phyloP scores from a whole-genome alignment of 2,329 filamentous ascomycete genomes.

The Neopestalotiopsis sp. region DNA sequence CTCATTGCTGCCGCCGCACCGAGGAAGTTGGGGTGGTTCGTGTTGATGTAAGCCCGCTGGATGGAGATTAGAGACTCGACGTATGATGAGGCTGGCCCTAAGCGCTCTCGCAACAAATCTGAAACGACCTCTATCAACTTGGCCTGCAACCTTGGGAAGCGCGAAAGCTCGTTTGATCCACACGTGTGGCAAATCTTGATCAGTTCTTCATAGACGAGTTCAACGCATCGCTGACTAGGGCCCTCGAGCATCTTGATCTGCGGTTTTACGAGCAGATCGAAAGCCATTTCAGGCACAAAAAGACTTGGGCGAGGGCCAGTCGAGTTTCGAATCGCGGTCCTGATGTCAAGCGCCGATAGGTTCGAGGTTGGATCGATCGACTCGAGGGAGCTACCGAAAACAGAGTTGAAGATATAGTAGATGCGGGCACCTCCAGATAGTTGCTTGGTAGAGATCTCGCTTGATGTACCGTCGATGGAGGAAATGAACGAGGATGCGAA shows the following conservation, averaged over 20 bases:
- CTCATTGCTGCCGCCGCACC: conserved; percentile 97
- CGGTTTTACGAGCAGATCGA: conserved; percentile 95
- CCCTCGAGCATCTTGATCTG: conserved; percentile 97
- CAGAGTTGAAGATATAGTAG: conserved; percentile 99
- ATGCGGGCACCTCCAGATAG: conserved; percentile 93
- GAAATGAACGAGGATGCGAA: conserved; percentile 98
- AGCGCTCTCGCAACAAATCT: conserved; percentile 87
- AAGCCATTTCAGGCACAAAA: conserved; percentile 96
- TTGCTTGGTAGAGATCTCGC: conserved; percentile 98
- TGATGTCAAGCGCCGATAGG: conserved; percentile 90
- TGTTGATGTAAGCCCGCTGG: conserved; percentile 98
- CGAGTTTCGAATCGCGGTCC: conserved; percentile 97
- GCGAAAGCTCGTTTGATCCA: conserved; percentile 88
- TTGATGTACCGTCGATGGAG: conserved; percentile 97
- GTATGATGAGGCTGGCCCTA: conserved; percentile 87
- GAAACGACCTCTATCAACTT: conserved; percentile 99
- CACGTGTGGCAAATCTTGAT: conserved; percentile 99
- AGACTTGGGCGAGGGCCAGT: conserved; percentile 94
- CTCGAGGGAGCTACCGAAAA: conserved; percentile 95
- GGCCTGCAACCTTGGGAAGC: conserved; percentile 90
- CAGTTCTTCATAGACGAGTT: conserved; percentile 96
- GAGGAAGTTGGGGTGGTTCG: conserved; percentile 98
- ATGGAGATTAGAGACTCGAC: conserved; percentile 98
- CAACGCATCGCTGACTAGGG: conserved; percentile 94
- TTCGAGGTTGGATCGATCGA: conserved; percentile 96